A percentile compares a stretch with the other conserved stretches of the same genome.
These are phyloP conservation scores for Russula compacta DNA, from an alignment of 768 basidiomycete genomes.

Conservation along the genomic window DNA sequence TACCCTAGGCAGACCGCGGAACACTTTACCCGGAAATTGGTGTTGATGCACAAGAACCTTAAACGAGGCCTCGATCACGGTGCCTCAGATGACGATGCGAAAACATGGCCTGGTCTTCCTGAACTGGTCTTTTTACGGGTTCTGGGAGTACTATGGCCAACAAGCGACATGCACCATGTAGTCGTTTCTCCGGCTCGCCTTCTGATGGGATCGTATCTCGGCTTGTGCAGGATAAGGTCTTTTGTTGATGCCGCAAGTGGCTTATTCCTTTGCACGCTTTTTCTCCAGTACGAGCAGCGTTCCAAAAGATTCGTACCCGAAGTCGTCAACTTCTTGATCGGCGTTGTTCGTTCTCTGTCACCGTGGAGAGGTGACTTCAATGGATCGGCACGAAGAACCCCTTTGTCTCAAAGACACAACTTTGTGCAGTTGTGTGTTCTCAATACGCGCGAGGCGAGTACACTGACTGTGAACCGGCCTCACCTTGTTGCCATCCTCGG, in stretches of 20 bases:
- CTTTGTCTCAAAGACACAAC: slow-evolving; percentile 64
- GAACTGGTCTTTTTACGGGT: slow-evolving; percentile 78
- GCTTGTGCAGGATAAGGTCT: slow-evolving; percentile 69
- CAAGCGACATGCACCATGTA: slow-evolving; percentile 87
- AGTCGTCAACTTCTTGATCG: slow-evolving; percentile 71
- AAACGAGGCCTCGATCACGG: slow-evolving; percentile 71
- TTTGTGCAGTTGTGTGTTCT: slow-evolving; percentile 37
- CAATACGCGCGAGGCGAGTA: slow-evolving; percentile 31
- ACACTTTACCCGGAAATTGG: slow-evolving; percentile 72
- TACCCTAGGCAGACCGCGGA: slow-evolving; percentile 77
- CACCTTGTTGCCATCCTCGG: slow-evolving; percentile 39
- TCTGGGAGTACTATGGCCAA: slow-evolving; percentile 81
- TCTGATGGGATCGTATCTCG: slow-evolving; percentile 87
- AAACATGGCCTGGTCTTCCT: slow-evolving; percentile 81
- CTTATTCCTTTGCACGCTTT: slow-evolving; percentile 79
- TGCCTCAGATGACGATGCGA: slow-evolving; percentile 46
- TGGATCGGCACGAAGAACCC: slow-evolving; percentile 51
- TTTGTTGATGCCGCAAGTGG: slow-evolving; percentile 73
- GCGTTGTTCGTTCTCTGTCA: slow-evolving; percentile 61
- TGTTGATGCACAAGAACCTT: slow-evolving; percentile 91
- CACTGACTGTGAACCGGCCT: slow-evolving; percentile 35
- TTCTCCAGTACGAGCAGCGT: slow-evolving; percentile 73
- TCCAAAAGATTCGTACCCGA: slow-evolving; percentile 89
- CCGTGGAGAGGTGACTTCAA: slow-evolving; percentile 46
- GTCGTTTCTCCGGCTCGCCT: slow-evolving; percentile 82